Conservation (phyloP, 2,329 filamentous ascomycete species). For the Ceratocystis albifundus region DNA sequence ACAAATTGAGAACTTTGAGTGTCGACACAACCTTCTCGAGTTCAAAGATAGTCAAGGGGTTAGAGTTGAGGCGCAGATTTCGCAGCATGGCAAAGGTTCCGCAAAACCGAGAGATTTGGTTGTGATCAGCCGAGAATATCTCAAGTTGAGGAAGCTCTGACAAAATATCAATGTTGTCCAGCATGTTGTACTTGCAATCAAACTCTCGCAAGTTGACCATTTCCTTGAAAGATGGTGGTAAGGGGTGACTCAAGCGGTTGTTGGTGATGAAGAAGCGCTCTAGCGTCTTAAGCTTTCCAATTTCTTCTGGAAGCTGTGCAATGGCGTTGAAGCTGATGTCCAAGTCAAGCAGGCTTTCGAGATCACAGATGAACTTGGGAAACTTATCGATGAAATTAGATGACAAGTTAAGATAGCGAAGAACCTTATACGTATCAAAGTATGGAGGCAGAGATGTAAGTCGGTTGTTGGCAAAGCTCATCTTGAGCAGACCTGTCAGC, state of each 20-base stretch:
- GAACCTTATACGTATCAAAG: constrained; percentile 65
- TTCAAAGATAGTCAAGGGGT: constrained; percentile 89
- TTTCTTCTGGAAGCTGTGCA: constrained; percentile 58
- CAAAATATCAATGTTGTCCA: constrained; percentile 79
- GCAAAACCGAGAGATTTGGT: constrained; percentile 78
- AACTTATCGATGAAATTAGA: constrained; percentile 85
- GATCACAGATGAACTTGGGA: constrained; percentile 69
- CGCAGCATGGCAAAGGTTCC: constrained; percentile 79
- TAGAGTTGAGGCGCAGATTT: constrained; percentile 81
- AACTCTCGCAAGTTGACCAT: constrained; percentile 74
- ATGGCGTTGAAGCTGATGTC: constrained; percentile 97
- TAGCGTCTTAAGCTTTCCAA: constrained; percentile 66
- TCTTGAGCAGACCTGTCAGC: constrained; percentile 65
- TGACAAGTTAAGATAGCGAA: constrained; percentile 80
- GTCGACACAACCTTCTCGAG: constrained; percentile 66
- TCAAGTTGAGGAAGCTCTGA: constrained; percentile 76
- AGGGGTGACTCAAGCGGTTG: constrained; percentile 67
- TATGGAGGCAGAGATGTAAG: constrained; percentile 67
- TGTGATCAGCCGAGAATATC: constrained; percentile 82
- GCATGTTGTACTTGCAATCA: constrained; percentile 85
- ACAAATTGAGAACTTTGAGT: constrained; percentile 75
- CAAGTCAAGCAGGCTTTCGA: constrained; percentile 76
- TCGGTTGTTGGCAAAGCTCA: constrained; percentile 90
- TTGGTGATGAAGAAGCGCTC: constrained; percentile 94
- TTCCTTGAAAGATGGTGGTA: constrained; percentile 62